Conservation (phyloP, 2,329 filamentous ascomycete genomes). For the Fusarium sterilihyphosum region DNA sequence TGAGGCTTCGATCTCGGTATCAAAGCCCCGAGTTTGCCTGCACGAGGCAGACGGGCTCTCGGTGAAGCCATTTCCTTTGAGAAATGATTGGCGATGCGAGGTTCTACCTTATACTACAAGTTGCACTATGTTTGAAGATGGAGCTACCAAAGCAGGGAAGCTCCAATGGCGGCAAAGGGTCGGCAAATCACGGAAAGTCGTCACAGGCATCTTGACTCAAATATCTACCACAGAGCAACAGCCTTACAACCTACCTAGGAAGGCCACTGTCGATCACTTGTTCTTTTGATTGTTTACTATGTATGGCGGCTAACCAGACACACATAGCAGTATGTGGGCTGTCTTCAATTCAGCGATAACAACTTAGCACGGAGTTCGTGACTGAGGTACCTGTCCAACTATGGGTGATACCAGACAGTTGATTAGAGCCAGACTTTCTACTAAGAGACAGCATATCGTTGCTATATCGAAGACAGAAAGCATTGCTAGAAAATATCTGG, state of each 20-base stretch:
- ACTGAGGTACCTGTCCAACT: neutral
- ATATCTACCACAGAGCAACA: slow-evolving; percentile 8
- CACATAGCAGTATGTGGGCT: neutral
- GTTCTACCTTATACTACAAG: slow-evolving; percentile 3
- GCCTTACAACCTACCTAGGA: slow-evolving; percentile 7
- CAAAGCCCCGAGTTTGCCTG: slow-evolving; percentile 43
- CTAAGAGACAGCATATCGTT: too few species aligned
- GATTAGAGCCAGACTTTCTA: neutral
- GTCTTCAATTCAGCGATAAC: neutral
- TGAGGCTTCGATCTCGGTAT: slow-evolving; percentile 24
- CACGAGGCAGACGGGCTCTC: slow-evolving; percentile 43
- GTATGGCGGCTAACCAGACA: neutral
- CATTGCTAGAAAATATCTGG: too few species aligned
- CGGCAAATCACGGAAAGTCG: slow-evolving; percentile 42
- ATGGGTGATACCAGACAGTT: neutral
- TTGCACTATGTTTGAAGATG: slow-evolving; percentile 16
- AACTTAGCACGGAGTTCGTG: neutral
- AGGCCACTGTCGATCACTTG: slow-evolving; percentile 18
- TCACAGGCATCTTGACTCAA: slow-evolving; percentile 12
- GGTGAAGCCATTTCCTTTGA: slow-evolving; percentile 45
- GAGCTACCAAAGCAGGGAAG: slow-evolving; percentile 30
- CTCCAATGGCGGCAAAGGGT: slow-evolving; percentile 38
- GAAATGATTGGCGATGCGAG: slow-evolving; percentile 34
- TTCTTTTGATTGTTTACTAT: neutral
- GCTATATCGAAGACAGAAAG: too few species aligned